phyloP scores from a whole-genome alignment of 352 stramenopile species.

The Hyaloperonospora brassicae region DNA sequence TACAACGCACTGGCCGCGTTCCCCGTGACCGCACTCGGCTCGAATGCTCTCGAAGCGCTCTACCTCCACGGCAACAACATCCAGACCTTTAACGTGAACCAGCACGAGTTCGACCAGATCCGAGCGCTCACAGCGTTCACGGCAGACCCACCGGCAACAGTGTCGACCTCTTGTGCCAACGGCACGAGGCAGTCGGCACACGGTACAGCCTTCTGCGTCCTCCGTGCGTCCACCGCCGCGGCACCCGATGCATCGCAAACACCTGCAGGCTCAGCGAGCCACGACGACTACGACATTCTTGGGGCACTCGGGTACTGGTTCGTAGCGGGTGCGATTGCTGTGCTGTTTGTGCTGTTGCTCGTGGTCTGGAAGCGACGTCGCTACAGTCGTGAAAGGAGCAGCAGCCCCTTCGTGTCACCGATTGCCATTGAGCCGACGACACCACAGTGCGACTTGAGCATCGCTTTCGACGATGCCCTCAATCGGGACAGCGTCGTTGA shows the following conservation, averaged over 20 bases:
- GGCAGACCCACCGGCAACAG: slow-evolving; percentile 16
- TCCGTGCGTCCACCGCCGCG: slow-evolving; percentile 22
- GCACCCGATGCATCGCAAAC: slow-evolving; percentile 14
- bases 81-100: slow-evolving; percentile 32
- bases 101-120: slow-evolving; percentile 25
- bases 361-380: slow-evolving; percentile 27
- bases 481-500: slow-evolving; percentile 6
- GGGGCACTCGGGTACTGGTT: slow-evolving; percentile 26
- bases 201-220: slow-evolving; percentile 31
- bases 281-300: slow-evolving; percentile 8
- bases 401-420: slow-evolving; percentile 21
- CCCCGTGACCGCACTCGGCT: slow-evolving; percentile 20
- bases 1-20: slow-evolving; percentile 43
- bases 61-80: slow-evolving; percentile 32
- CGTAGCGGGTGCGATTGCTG: slow-evolving; percentile 26
- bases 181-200: slow-evolving; percentile 31
- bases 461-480: slow-evolving; percentile 19
- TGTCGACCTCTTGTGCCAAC: slow-evolving; percentile 17
- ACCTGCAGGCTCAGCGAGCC: slow-evolving; percentile 8
- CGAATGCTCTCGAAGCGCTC: slow-evolving; percentile 22
- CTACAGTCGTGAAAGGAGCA: slow-evolving; percentile 14
- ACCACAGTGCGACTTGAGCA: slow-evolving; percentile 13
- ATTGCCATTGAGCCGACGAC: slow-evolving; percentile 20
- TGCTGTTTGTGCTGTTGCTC: slow-evolving; percentile 30
- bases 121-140: slow-evolving; percentile 24